Evolutionary conservation across 23 red algal genomes (phyloP).

Genomic region (Gracilaria gracilis): DNA sequence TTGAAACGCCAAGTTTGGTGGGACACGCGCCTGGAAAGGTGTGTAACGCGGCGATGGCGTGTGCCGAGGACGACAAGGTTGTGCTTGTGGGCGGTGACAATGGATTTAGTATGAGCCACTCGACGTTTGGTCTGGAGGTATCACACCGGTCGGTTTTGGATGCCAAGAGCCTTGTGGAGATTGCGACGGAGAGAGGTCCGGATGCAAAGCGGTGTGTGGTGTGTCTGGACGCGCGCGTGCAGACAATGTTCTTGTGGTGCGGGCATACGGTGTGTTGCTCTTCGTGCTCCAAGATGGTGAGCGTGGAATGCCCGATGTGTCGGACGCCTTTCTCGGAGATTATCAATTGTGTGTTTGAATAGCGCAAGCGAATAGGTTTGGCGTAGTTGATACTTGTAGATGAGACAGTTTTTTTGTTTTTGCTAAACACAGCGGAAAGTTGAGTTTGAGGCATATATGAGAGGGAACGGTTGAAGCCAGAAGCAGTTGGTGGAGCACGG

Average conservation of each 20-base stretch:
- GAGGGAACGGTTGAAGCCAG: no score
- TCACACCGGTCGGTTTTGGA: slow-evolving; percentile 46
- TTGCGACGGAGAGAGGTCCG: slow-evolving; percentile 25
- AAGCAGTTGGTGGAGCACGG: no score
- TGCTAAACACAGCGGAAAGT: no score
- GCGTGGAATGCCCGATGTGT: slow-evolving; percentile 43
- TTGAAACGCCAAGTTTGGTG: slow-evolving; percentile 3
- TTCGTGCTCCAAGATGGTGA: slow-evolving; percentile 20
- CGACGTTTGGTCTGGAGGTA: slow-evolving; percentile 21
- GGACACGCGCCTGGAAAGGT: slow-evolving; percentile 56
- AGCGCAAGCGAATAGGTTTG: not conserved
- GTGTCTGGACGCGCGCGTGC: slow-evolving; percentile 43
- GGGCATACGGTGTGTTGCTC: slow-evolving; percentile 65
- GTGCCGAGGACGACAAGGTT: slow-evolving; percentile 12
- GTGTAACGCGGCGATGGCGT: slow-evolving; percentile 59
- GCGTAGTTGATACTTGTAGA: not conserved
- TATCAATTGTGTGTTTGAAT: slow-evolving; percentile 11
- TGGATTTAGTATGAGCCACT: slow-evolving; percentile 40
- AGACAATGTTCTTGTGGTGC: slow-evolving; percentile 69
- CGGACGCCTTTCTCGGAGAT: slow-evolving; percentile 32
- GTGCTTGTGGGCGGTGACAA: slow-evolving; percentile 69
- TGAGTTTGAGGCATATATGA: no score
- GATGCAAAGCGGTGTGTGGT: slow-evolving; percentile 59
- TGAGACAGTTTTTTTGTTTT: not conserved
- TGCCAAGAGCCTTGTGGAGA: slow-evolving; percentile 7